A percentile compares a stretch with the other conserved stretches of the same genome.
Conservation (phyloP, 441 rosid species). For the Populus trichocarpa region DNA sequence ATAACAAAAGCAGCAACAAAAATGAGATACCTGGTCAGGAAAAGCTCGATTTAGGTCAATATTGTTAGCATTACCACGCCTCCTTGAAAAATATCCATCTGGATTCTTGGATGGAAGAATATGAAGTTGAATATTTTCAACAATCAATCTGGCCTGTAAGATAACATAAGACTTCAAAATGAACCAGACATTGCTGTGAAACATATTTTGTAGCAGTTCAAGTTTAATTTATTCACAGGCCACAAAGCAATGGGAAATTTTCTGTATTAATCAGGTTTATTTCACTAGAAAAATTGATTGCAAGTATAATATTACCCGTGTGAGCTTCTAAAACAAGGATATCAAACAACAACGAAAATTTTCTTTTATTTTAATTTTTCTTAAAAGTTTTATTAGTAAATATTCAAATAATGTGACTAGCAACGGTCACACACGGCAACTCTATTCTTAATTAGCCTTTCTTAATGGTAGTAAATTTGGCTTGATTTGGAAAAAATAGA, state of each 20-base stretch:
- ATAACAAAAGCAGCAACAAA: not conserved
- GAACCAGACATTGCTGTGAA: not conserved
- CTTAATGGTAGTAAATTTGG: not conserved
- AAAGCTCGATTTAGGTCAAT: constrained; percentile 94
- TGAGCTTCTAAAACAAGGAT: not conserved
- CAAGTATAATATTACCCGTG: not conserved
- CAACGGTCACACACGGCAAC: not conserved
- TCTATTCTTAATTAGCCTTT: not conserved
- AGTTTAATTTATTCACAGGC: not conserved
- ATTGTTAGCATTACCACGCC: constrained; percentile 78
- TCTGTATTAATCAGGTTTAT: not conserved
- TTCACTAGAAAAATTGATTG: not conserved
- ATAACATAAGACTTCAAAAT: constrained; percentile 15
- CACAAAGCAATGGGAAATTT: not conserved
- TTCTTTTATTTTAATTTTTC: too few species aligned
- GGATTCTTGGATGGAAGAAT: constrained; percentile 94
- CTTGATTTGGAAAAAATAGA: not conserved
- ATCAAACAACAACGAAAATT: not conserved
- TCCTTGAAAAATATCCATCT: constrained; percentile 72
- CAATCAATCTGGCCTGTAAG: constrained; percentile 65
- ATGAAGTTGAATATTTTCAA: constrained; percentile 85
- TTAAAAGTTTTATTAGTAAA: not conserved
- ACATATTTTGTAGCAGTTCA: not conserved
- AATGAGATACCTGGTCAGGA: constrained; percentile 81
- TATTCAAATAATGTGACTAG: not conserved